Base-by-base conservation (phyloP, 1,284 basidiomycete genomes). In the Ustilago xerochloae region DNA sequence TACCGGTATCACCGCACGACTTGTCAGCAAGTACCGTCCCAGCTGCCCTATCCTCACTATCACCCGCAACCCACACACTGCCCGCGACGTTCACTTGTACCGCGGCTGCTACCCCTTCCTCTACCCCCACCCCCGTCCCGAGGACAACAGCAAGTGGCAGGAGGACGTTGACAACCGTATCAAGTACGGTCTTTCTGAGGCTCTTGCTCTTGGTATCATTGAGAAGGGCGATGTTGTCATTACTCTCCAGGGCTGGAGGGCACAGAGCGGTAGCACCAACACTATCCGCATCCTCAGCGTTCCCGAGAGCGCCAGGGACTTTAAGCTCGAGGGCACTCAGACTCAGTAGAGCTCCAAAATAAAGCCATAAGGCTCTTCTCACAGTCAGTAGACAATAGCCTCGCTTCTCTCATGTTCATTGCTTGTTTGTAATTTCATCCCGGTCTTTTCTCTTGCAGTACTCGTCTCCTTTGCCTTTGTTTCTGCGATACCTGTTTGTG, bases 191-290 rank as follows among this genome's bases (percentile, higher is more conserved):
- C 89, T 99, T 84, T 89, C 90, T 84, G 91, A 88, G 84, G 97
- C 93, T n/a, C 88, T 99, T 51, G 88, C 88, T 36, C 87, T 99
- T 84, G 91, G 92, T 76, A 90, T 99, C 85, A 90, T 99, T 87
- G 90, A 91, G 85, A 90, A 93, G 60, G 94, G 94, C 61, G 91
- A 91, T 62, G 94, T 94, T 20, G 89, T 99, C 82, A 89, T 99
- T 80, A 96, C 96, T 51, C 91, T 99, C 10, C 97, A 99, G 86
- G 97, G 97, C 51, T 99, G 96, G 96, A 95, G 96, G 87, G 94
- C 94, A 56, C 96, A 97, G 75, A 89, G 96, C 62, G 95, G 95
- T 45, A 93, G 97, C 88, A 93, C 86, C 73, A 86, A 86, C 75
- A 83, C 81, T 29, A 72, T 84, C 54, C 80, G 82, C 36, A 76